phyloP scores from a whole-genome alignment of 2,329 filamentous ascomycete species.

The Penicillium sp. region DNA sequence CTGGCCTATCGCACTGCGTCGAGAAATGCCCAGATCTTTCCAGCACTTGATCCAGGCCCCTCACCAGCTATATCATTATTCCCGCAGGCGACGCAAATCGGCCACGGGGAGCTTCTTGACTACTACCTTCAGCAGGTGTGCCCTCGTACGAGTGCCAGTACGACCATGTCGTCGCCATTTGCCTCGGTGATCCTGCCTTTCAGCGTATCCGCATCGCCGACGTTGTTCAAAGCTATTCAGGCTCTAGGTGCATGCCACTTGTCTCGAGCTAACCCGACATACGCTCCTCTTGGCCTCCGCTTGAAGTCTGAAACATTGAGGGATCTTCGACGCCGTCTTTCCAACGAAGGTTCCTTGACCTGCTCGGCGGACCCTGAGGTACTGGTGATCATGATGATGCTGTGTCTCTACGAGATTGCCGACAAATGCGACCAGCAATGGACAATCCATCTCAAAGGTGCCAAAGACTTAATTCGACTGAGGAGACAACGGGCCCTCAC shows the following conservation, averaged over 20 bases:
- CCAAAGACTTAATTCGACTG: constrained; percentile 48
- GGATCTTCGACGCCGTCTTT: constrained; percentile 37
- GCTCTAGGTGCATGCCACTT: constrained; percentile 42
- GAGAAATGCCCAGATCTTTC: not conserved
- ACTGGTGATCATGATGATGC: constrained; percentile 47
- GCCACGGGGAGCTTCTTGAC: constrained; percentile 36
- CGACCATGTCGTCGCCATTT: constrained; percentile 37
- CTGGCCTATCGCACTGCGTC: constrained; percentile 1
- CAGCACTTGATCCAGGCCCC: constrained; percentile 6
- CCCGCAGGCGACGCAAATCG: constrained; percentile 29
- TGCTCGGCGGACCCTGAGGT: constrained; percentile 36
- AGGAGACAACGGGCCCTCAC: constrained; percentile 30
- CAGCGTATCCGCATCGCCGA: constrained; percentile 38
- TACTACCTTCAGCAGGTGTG: constrained; percentile 45
- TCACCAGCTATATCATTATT: constrained; percentile 27
- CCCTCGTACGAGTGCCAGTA: constrained; percentile 42
- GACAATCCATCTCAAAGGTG: constrained; percentile 51
- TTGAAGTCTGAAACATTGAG: constrained; percentile 40
- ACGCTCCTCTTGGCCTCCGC: constrained; percentile 35
- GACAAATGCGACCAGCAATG: constrained; percentile 48
- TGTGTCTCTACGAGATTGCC: constrained; percentile 49
- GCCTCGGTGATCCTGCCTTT: constrained; percentile 43
- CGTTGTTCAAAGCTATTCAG: constrained; percentile 39
- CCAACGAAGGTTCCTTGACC: constrained; percentile 26
- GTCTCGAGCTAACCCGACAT: constrained; percentile 31